Conservation (phyloP, 495 filamentous ascomycete genomes). For the Trichoderma reesei region DNA sequence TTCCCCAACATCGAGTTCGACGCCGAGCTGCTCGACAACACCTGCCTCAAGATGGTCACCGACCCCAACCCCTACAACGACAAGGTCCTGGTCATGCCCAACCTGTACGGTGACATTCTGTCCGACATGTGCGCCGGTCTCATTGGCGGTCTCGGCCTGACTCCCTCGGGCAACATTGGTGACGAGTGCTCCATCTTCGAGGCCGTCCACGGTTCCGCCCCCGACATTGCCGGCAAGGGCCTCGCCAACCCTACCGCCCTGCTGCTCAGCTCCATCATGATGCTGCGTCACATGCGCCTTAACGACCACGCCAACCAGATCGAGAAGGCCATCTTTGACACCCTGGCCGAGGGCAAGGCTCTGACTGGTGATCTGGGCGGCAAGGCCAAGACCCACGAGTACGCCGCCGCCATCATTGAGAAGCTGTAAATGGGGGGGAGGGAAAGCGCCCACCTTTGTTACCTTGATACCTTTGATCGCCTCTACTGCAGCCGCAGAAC, state of each 20-base stretch:
- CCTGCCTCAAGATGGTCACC: constrained; percentile 94
- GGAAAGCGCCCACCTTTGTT: constrained; percentile 15
- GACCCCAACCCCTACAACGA: constrained; percentile 94
- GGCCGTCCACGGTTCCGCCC: constrained; percentile 95
- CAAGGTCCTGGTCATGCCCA: constrained; percentile 99
- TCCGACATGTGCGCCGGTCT: constrained; percentile 99
- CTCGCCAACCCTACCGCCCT: constrained; percentile 94
- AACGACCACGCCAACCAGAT: constrained; percentile 76
- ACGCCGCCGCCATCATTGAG: constrained; percentile 81
- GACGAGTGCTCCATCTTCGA: constrained; percentile 99
- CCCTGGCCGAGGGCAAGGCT: constrained; percentile 87
- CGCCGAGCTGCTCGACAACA: constrained; percentile 94
- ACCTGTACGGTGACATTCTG: constrained; percentile 97
- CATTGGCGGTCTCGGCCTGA: constrained; percentile 93
- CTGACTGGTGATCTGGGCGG: constrained; percentile 94
- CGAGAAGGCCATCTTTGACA: constrained; percentile 88
- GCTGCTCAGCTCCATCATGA: constrained; percentile 90
- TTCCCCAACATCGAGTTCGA: constrained; percentile 93
- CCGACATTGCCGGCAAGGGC: constrained; percentile 92
- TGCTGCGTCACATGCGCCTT: constrained; percentile 97
- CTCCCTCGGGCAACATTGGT: constrained; percentile 96
- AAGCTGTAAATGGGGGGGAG: constrained; percentile 52
- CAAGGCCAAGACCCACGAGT: constrained; percentile 86
- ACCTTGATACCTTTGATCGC: background rate
- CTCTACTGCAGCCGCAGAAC: background rate